phyloP scores from a whole-genome alignment of 345 rosid species.

The Clarkia xantiana region DNA sequence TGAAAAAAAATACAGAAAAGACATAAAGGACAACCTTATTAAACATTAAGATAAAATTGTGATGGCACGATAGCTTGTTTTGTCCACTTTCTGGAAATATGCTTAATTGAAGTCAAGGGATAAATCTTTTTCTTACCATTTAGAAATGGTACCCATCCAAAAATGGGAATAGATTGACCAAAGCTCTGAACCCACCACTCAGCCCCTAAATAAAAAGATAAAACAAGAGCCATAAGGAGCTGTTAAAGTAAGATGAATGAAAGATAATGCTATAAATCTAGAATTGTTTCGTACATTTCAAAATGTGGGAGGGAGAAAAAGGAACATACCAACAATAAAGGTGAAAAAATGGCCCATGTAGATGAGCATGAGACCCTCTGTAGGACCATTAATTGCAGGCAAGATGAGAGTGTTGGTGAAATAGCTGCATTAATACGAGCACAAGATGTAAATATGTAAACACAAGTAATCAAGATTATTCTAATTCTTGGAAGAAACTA shows the following conservation, averaged over 20 bases:
- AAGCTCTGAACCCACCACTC: constrained; percentile 87
- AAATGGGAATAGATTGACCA: constrained; percentile 50
- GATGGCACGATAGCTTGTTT: no score
- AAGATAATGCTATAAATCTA: neutral
- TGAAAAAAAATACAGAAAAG: no score
- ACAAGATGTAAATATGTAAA: no score
- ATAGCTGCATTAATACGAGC: constrained; percentile 35
- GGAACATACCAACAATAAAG: constrained; percentile 57
- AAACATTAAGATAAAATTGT: no score
- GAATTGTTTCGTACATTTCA: no score
- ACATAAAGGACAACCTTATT: no score
- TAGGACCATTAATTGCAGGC: constrained; percentile 92
- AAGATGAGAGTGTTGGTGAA: constrained; percentile 85
- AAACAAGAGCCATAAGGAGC: constrained; percentile 1
- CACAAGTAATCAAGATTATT: no score
- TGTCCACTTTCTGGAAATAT: no score
- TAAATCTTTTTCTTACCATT: constrained; percentile 31
- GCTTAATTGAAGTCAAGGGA: neutral
- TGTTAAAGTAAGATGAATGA: neutral
- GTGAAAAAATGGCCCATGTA: constrained; percentile 66
- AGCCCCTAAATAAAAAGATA: constrained; percentile 38
- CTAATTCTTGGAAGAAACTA: no score
- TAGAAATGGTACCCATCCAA: constrained; percentile 71
- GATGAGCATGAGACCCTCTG: constrained; percentile 88
- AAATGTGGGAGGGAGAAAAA: neutral